Percentiles rank a stretch among this genome's conserved stretches.
Evolutionary conservation across 1,284 basidiomycete species (phyloP).

Genomic region (Moesziomyces antarcticus): DNA sequence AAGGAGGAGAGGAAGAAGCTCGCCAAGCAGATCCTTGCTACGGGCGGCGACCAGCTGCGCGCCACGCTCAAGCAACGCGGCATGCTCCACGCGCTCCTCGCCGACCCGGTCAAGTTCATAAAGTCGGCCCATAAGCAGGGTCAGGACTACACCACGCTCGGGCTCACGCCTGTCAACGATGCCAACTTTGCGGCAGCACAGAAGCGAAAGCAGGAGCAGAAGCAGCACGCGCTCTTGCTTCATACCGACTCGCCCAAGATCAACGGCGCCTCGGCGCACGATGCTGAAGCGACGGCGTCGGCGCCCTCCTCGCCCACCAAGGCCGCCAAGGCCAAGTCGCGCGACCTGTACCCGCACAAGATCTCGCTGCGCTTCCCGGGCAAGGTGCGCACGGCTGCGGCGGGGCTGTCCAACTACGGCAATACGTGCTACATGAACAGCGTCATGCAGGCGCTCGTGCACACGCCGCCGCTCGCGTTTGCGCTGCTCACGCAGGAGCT

Average conservation of each 20-base stretch:
- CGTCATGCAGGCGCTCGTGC: constrained; percentile 89
- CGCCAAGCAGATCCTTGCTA: constrained; percentile 26
- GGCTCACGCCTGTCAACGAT: constrained; percentile 42
- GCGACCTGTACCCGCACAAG: constrained; percentile 46
- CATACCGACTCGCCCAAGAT: constrained; percentile 37
- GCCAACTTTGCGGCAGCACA: constrained; percentile 36
- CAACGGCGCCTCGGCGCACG: constrained; percentile 6
- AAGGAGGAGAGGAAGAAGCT: constrained; percentile 37
- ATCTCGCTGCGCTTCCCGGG: constrained; percentile 51
- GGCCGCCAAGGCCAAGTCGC: constrained; percentile 22
- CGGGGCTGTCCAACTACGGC: constrained; percentile 86
- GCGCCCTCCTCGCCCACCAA: constrained; percentile 15
- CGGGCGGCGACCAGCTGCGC: constrained; percentile 23
- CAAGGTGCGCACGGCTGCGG: constrained; percentile 25
- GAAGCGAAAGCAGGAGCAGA: constrained; percentile 44
- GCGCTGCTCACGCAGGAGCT: constrained; percentile 74
- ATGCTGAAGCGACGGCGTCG: background rate
- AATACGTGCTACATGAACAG: constrained; percentile 99
- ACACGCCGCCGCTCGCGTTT: constrained; percentile 88
- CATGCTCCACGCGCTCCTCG: constrained; percentile 63
- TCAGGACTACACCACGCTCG: constrained; percentile 45
- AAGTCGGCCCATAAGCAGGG: constrained; percentile 42
- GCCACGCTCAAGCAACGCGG: constrained; percentile 39
- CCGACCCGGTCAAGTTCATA: constrained; percentile 48
- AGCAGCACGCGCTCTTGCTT: constrained; percentile 35